phyloP scores from a whole-genome alignment of 177 flowering plant genomes.

The Vitis hybrid region DNA sequence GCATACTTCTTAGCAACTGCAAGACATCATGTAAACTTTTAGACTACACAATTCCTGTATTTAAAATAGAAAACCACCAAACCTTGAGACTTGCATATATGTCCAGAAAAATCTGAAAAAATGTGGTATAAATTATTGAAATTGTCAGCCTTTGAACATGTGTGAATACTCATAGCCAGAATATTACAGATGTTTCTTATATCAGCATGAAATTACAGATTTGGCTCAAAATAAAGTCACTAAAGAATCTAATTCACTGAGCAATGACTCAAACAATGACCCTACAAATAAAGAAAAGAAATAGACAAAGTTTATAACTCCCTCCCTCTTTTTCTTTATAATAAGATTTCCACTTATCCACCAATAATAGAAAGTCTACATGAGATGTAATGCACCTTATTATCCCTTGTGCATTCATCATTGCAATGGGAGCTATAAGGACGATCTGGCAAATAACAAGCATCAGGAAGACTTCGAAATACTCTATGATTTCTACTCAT shows the following conservation, averaged over 20 bases:
- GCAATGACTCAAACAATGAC: background rate
- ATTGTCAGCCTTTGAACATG: background rate
- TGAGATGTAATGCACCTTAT: conserved; percentile 18
- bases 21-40: background rate
- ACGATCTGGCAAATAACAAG: conserved; percentile 5
- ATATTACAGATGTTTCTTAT: too few relatives aligned
- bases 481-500: background rate
- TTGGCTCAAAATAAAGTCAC: background rate
- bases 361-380: background rate
- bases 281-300: background rate
- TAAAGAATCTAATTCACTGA: background rate
- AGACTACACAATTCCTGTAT: background rate
- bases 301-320: background rate
- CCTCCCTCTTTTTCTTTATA: background rate
- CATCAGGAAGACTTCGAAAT: conserved; percentile 2
- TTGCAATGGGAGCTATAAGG: conserved; percentile 13
- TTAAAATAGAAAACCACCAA: background rate
- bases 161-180: background rate
- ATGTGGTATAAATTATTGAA: background rate
- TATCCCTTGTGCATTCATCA: conserved; percentile 7
- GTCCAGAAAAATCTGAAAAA: background rate
- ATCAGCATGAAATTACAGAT: background rate
- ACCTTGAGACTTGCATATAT: background rate
- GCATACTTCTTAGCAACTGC: conserved; percentile 30
- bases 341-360: background rate